These are phyloP conservation scores for Cydonia oblonga DNA, from an alignment of 331 rosid genomes.

Conservation along the genomic window DNA sequence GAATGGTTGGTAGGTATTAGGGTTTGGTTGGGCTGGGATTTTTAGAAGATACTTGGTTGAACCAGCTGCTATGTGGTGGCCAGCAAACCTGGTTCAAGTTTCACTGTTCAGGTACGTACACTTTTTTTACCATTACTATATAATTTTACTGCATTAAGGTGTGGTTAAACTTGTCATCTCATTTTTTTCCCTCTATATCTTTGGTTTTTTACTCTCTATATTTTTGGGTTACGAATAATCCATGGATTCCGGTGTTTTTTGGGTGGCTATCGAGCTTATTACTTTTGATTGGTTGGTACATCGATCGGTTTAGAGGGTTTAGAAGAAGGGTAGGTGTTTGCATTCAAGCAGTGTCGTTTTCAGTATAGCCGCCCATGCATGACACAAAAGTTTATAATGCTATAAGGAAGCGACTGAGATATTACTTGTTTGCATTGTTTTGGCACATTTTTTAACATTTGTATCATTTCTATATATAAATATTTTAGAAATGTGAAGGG, in stretches of 20 bases:
- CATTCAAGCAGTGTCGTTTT: neutral
- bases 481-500: too few species aligned
- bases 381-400: neutral
- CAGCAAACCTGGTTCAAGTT: constrained; percentile 87
- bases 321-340: neutral
- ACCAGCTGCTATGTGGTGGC: constrained; percentile 99
- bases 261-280: neutral
- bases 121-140: neutral
- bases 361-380: neutral
- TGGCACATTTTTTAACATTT: neutral
- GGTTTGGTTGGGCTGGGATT: constrained; percentile 98
- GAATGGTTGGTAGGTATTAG: constrained; percentile 60
- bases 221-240: neutral
- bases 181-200: neutral
- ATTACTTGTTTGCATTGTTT: neutral
- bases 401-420: neutral
- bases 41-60: constrained; percentile 81
- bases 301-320: neutral
- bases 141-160: neutral
- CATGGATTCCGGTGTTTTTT: neutral
- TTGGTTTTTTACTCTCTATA: neutral
- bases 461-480: too few species aligned
- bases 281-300: neutral
- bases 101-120: constrained; percentile 66
- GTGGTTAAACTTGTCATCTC: neutral